A percentile compares a stretch with the other conserved stretches of the same genome.
Evolutionary conservation across 2,329 filamentous ascomycete species (phyloP).

Genomic region (Penicillium nordicum): DNA sequence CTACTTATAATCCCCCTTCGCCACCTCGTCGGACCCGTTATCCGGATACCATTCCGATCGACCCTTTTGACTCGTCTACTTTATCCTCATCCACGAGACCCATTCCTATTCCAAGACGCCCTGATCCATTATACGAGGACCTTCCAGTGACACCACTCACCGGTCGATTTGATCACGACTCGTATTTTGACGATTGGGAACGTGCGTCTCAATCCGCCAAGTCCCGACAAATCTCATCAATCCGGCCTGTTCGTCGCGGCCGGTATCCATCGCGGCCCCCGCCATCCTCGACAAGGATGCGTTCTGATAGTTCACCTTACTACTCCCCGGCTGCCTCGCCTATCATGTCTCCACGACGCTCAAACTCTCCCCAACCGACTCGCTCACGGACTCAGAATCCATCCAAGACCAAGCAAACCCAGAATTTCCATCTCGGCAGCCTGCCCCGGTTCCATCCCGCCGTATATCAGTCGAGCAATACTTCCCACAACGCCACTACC

Average conservation of each 20-base stretch:
- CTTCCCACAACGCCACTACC: slow-evolving; percentile 18
- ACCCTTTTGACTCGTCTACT: slow-evolving; percentile 27
- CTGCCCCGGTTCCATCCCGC: slow-evolving; percentile 48
- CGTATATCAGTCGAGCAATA: slow-evolving; percentile 38
- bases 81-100: slow-evolving; percentile 33
- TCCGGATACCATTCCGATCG: slow-evolving; percentile 21
- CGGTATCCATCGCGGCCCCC: slow-evolving; percentile 9
- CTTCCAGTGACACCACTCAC: slow-evolving; percentile 39
- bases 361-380: slow-evolving; percentile 37
- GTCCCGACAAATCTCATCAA: slow-evolving; percentile 15
- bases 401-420: slow-evolving; percentile 38
- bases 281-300: slow-evolving; percentile 26
- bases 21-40: slow-evolving; percentile 13
- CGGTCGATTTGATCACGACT: slow-evolving; percentile 36
- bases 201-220: slow-evolving; percentile 21
- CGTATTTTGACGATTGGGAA: slow-evolving; percentile 34
- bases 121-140: slow-evolving; percentile 27
- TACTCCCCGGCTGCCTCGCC: slow-evolving; percentile 31
- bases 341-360: slow-evolving; percentile 34
- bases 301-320: slow-evolving; percentile 32
- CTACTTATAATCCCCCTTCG: slow-evolving; percentile 36
- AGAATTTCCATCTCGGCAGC: slow-evolving; percentile 39
- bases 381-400: slow-evolving; percentile 31
- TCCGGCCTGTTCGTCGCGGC: slow-evolving; percentile 12
- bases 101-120: slow-evolving; percentile 35